These are phyloP conservation scores for Paspalum vaginatum DNA, from an alignment of 176 grass and related monocot species.

Conservation along the genomic window DNA sequence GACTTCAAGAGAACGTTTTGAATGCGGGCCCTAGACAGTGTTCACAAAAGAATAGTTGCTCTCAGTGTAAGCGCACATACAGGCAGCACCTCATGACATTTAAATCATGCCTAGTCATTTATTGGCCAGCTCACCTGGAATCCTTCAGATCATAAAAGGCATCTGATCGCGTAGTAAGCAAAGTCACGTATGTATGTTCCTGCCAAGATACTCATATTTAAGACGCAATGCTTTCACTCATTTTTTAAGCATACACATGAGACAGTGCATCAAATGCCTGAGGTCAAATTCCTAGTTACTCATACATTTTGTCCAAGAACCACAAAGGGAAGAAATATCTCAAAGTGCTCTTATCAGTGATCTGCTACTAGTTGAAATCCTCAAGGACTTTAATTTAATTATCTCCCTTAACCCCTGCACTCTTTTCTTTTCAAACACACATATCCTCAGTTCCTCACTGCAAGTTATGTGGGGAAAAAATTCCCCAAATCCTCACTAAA, in stretches of 20 bases:
- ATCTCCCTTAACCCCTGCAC: neutral
- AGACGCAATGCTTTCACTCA: neutral
- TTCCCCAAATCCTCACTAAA: too few relatives aligned
- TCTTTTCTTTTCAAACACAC: neutral
- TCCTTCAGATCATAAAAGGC: constrained; percentile 97
- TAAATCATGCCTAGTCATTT: constrained; percentile 19
- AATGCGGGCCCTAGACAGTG: constrained; percentile 63
- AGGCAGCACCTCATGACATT: constrained; percentile 15
- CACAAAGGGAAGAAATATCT: neutral
- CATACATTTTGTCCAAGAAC: neutral
- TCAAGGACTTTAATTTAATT: neutral
- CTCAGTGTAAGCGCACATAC: constrained; percentile 25
- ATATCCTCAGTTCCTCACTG: neutral
- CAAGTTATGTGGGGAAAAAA: neutral
- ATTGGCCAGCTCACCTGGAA: constrained; percentile 66
- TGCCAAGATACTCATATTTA: constrained; percentile 56
- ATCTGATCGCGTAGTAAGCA: constrained; percentile 84
- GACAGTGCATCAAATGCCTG: constrained; percentile 2
- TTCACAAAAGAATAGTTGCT: constrained; percentile 25
- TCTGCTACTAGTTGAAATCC: neutral
- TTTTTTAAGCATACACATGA: neutral
- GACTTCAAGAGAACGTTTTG: constrained; percentile 87
- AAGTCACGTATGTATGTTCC: constrained; percentile 75
- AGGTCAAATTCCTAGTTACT: constrained; percentile 5
- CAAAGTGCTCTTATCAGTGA: neutral